These are phyloP conservation scores for Aspergillus udagawae DNA, from an alignment of 2,329 filamentous ascomycete species.

Conservation along the genomic window DNA sequence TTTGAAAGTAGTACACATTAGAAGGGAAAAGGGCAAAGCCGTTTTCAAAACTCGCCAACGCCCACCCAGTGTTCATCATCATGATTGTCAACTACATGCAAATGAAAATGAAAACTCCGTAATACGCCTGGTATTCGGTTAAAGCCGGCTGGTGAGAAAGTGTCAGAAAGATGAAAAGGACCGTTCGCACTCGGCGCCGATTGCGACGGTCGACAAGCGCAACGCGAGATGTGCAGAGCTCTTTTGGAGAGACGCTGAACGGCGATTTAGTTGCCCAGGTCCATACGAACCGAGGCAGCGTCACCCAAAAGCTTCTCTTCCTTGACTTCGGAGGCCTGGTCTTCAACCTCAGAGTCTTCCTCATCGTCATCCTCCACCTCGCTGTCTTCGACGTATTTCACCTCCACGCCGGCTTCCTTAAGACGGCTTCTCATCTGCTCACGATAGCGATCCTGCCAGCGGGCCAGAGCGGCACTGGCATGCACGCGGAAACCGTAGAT, in stretches of 20 bases:
- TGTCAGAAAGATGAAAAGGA: not conserved
- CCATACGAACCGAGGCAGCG: conserved; percentile 34
- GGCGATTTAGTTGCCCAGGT: conserved; percentile 27
- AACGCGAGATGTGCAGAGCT: not conserved
- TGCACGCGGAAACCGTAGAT: conserved; percentile 97
- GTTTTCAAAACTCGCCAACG: conserved; percentile 23
- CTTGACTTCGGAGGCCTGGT: conserved; percentile 15
- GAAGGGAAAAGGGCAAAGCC: conserved; percentile 21
- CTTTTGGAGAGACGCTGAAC: not conserved
- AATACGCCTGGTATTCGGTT: conserved; percentile 23
- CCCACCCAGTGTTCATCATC: conserved; percentile 21
- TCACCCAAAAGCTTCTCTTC: conserved; percentile 24
- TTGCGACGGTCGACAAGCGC: not conserved
- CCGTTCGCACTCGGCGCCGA: not conserved
- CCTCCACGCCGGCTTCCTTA: conserved; percentile 64
- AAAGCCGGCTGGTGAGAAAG: not conserved
- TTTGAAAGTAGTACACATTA: conserved; percentile 22
- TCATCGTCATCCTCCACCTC: conserved; percentile 53
- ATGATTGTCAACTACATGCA: conserved; percentile 27
- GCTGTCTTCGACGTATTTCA: conserved; percentile 69
- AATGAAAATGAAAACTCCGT: conserved; percentile 21
- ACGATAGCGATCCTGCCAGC: conserved; percentile 82
- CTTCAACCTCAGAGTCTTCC: conserved; percentile 40
- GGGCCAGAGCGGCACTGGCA: conserved; percentile 76
- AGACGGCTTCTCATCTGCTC: conserved; percentile 79